These are phyloP conservation scores for Epithele typhae DNA, from an alignment of 768 basidiomycete genomes.

Conservation along the genomic window DNA sequence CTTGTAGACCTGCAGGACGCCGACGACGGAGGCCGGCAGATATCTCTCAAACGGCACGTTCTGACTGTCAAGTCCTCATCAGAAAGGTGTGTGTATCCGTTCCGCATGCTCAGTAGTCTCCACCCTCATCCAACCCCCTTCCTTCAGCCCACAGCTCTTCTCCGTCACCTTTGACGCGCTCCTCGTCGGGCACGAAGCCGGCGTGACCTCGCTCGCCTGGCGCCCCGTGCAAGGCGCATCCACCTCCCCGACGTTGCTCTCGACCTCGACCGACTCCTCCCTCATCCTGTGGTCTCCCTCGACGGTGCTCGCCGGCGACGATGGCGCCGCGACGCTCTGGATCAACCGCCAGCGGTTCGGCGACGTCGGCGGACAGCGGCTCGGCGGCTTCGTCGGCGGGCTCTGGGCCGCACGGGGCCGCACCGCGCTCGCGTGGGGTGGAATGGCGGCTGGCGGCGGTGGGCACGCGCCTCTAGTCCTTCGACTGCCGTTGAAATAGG, in stretches of 20 bases:
- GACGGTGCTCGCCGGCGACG: slow-evolving; percentile 33
- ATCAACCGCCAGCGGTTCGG: slow-evolving; percentile 89
- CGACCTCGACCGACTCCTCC: slow-evolving; percentile 93
- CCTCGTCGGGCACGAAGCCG: slow-evolving; percentile 93
- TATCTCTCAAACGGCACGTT: slow-evolving; percentile 85
- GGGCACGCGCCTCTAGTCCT: no score
- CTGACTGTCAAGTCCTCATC: slow-evolving; percentile 53
- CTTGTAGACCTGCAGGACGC: slow-evolving; percentile 64
- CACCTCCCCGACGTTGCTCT: slow-evolving; percentile 58
- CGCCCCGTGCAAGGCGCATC: slow-evolving; percentile 36
- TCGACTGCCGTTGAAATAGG: no score
- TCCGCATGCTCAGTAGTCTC: background rate
- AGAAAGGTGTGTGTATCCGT: slow-evolving; percentile 28
- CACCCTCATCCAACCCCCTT: background rate
- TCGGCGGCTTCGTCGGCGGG: slow-evolving; percentile 91
- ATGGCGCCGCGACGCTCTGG: slow-evolving; percentile 69
- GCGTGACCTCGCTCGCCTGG: slow-evolving; percentile 88
- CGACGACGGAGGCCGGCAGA: slow-evolving; percentile 79
- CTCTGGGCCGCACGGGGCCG: slow-evolving; percentile 65
- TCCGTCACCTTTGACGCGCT: slow-evolving; percentile 91
- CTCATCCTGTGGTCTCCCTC: slow-evolving; percentile 93
- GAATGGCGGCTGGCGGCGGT: slow-evolving; percentile 92
- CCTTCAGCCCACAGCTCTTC: slow-evolving; percentile 46
- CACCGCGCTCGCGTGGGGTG: slow-evolving; percentile 87
- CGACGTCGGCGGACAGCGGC: slow-evolving; percentile 85